Base-by-base conservation (phyloP, 345 rosid genomes). In the Firmiana major region DNA sequence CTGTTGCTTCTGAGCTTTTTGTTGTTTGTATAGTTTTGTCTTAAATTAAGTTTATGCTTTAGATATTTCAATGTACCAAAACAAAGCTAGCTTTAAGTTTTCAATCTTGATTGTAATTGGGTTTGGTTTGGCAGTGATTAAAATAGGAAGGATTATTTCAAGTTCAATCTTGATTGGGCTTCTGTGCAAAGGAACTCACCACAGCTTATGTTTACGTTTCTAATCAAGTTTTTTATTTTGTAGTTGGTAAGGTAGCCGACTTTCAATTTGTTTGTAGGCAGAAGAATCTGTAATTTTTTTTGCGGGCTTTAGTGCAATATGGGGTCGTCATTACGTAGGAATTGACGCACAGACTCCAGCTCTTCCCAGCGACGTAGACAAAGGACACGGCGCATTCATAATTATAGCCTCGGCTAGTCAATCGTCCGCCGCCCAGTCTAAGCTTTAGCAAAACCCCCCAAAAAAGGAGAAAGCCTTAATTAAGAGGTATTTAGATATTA, bases 241-340 rank as follows among this genome's bases (percentile, higher is more conserved):
- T 16, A 70, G 60, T 49, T 17, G 58, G 43, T 49, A 71, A 49
- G 74, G 26, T 53, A 34, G 75, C 75, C 62, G 75, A 71, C 75
- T 49, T 71, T 53, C 51, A 6, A 51, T 31, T 71, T 19, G 45
- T 71, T 31, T 17, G 62, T 17, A 16, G 36, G 40, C 34, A 3
- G 40, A 49, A 28, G 19, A 17, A 17, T 11, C 16, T 11, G 2
- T 2, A 21, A 9, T 6, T 9, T 43, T 58, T 26, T 58, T 24
- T n/a, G n/a, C n/a, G n/a, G n/a, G n/a, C n/a, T n/a, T n/a, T n/a
- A n/a, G n/a, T n/a, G n/a, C n/a, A n/a, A n/a, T n/a, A n/a, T n/a
- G n/a, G n/a, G n/a, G n/a, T n/a, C n/a, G n/a, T n/a, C n/a, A n/a
- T n/a, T n/a, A n/a, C n/a, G n/a, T n/a, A n/a, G n/a, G n/a, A n/a